Base-by-base conservation (phyloP, 2,329 filamentous ascomycete species). In the Niveomyces coronatus region DNA sequence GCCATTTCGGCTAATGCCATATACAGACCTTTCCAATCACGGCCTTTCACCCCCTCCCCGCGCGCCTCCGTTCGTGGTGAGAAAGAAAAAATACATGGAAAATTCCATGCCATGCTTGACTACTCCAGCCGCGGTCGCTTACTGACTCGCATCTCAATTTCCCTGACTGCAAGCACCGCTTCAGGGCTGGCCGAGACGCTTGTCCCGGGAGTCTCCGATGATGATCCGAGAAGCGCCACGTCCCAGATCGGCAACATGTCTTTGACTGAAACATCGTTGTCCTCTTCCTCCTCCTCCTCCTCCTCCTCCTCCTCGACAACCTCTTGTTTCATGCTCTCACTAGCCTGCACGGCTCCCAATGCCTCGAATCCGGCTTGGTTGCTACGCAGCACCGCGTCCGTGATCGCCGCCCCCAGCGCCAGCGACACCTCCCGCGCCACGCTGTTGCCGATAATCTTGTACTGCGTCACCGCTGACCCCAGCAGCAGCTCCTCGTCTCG, bases 371-470 rank as follows among this genome's bases (percentile, higher is more conserved):
- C 23, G 8, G 8, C 13, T 24, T 24, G 23, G 8, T 13, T 24
- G 17, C 48, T 58, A 32, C 50, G 41, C 3, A 39, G 47, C 53
- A 56, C 58, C 0, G 79, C 79, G 44, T 79, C 68, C 7, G 79
- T 64, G 10, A 87, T 59, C 9, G 68, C 63, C 4, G 83, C 50
- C 0, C 85, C 85, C 2, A 87, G 53, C 0, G 76, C 74, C 14
- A 86, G 56, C 0, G 82, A 74, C 1, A 85, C 71, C 17, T 75
- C 71, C 8, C 83, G 64, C 3, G 83, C 74, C 0, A 93, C 85
- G 19, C 79, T 84, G 54, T 93, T 93, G 0, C 85, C 85, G 0
- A 88, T 65, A 15, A 85, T 74, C 39, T 68, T 71, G 61, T 73
- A 78, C 50, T 85, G 79, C 2, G 76, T 61, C 0, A 26, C 9